Evolutionary conservation across 2,329 filamentous ascomycete species (phyloP).

Genomic region (Plenodomus lindquistii): DNA sequence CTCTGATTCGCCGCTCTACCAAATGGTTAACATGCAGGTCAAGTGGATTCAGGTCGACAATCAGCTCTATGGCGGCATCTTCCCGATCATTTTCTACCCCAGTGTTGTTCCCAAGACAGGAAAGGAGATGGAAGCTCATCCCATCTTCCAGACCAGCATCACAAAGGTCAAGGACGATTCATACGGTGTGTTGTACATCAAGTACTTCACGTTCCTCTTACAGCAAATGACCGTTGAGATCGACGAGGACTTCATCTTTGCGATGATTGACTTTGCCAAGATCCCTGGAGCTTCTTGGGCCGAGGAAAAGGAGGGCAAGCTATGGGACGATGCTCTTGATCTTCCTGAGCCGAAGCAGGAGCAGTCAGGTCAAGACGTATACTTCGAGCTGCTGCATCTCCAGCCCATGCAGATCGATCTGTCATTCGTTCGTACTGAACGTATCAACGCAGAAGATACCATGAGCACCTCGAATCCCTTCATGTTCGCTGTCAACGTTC

Average conservation of each 20-base stretch:
- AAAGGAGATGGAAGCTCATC: slow-evolving; percentile 94
- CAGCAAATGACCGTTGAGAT: slow-evolving; percentile 99
- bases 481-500: slow-evolving; percentile 98
- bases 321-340: slow-evolving; percentile 87
- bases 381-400: slow-evolving; percentile 95
- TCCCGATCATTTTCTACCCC: slow-evolving; percentile 95
- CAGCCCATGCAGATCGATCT: slow-evolving; percentile 98
- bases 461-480: slow-evolving; percentile 85
- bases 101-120: slow-evolving; percentile 97
- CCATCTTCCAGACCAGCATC: slow-evolving; percentile 87
- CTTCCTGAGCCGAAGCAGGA: slow-evolving; percentile 89
- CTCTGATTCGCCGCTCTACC: slow-evolving; percentile 89
- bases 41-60: slow-evolving; percentile 99
- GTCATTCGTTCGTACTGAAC: slow-evolving; percentile 94
- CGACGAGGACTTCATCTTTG: slow-evolving; percentile 97
- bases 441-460: slow-evolving; percentile 94
- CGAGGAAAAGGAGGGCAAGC: slow-evolving; percentile 77
- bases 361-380: slow-evolving; percentile 88
- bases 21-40: slow-evolving; percentile 85
- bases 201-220: slow-evolving; percentile 89
- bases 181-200: slow-evolving; percentile 97
- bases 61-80: slow-evolving; percentile 96
- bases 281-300: slow-evolving; percentile 88
- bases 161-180: slow-evolving; percentile 97
- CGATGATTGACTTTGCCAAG: slow-evolving; percentile 91